A percentile compares a stretch with the other conserved stretches of the same genome.
Conservation (phyloP, 805 yeast genomes). For the Pichia exigua region DNA sequence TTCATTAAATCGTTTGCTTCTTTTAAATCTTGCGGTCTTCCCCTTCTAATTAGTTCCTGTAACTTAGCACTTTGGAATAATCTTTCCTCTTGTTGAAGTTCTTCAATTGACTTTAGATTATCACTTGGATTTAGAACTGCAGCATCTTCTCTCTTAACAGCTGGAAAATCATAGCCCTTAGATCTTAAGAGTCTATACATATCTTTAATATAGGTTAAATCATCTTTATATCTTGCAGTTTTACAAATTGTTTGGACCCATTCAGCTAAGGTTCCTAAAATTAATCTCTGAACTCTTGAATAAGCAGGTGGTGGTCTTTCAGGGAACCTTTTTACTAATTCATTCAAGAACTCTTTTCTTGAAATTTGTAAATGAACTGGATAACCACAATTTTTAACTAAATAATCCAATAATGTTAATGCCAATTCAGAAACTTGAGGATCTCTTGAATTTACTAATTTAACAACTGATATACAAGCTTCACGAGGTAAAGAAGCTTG, state of each 20-base stretch:
- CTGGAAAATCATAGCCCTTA: conserved; percentile 93
- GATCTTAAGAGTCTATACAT: conserved; percentile 87
- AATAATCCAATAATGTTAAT: conserved; percentile 61
- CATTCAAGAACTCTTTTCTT: conserved; percentile 89
- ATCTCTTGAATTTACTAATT: conserved; percentile 72
- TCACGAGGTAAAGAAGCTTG: conserved; percentile 89
- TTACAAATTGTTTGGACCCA: conserved; percentile 95
- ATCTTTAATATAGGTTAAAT: conserved; percentile 84
- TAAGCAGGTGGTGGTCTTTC: conserved; percentile 87
- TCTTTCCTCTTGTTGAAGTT: conserved; percentile 85
- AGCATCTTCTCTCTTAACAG: conserved; percentile 79
- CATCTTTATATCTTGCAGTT: conserved; percentile 84
- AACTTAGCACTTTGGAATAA: conserved; percentile 90
- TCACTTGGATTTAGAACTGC: conserved; percentile 91
- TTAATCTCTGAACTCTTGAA: conserved; percentile 72
- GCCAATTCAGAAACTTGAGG: conserved; percentile 82
- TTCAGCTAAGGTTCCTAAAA: conserved; percentile 87
- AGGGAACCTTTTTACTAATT: conserved; percentile 86
- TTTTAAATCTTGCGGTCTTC: conserved; percentile 88
- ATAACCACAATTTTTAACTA: conserved; percentile 96
- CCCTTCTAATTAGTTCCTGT: conserved; percentile 91
- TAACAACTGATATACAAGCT: conserved; percentile 81
- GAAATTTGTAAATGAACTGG: conserved; percentile 94
- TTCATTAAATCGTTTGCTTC: conserved; percentile 98
- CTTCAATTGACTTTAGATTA: conserved; percentile 78